Evolutionary conservation across 176 grass and related monocot species (phyloP).

Genomic region (Hordeum marinum): DNA sequence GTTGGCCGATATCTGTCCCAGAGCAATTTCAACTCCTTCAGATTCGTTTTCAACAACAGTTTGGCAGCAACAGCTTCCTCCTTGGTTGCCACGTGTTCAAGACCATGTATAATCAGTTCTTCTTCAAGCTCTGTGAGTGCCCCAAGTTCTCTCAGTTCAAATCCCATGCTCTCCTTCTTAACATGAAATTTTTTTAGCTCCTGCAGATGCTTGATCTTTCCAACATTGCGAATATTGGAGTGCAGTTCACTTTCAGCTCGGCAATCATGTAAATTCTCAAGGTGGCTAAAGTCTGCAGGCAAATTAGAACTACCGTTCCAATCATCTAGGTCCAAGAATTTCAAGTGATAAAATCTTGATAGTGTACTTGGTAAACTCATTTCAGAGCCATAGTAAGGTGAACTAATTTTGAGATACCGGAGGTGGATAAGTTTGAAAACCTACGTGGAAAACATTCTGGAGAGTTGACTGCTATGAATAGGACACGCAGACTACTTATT

Average conservation of each 20-base stretch:
- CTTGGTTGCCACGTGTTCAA: neutral
- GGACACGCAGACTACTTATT: neutral
- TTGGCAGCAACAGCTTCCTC: neutral
- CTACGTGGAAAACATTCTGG: neutral
- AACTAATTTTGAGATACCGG: neutral
- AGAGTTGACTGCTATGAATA: neutral
- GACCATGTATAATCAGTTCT: neutral
- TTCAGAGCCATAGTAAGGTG: fast-evolving
- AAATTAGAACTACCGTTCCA: no score
- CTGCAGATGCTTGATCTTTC: no score
- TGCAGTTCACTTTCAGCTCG: fast-evolving
- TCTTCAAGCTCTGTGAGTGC: no score
- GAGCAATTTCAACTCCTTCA: neutral
- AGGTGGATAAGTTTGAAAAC: neutral
- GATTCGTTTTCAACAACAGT: neutral
- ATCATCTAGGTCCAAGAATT: no score
- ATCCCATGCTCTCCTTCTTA: fast-evolving
- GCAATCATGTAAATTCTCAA: no score
- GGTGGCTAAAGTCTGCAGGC: no score
- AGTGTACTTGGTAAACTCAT: neutral
- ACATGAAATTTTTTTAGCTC: no score
- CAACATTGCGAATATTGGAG: no score
- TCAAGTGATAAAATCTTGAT: no score
- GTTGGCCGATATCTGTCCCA: neutral
- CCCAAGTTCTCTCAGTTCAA: no score